phyloP scores from a whole-genome alignment of 2,329 filamentous ascomycete genomes.

The Sclerotinia trifoliorum region DNA sequence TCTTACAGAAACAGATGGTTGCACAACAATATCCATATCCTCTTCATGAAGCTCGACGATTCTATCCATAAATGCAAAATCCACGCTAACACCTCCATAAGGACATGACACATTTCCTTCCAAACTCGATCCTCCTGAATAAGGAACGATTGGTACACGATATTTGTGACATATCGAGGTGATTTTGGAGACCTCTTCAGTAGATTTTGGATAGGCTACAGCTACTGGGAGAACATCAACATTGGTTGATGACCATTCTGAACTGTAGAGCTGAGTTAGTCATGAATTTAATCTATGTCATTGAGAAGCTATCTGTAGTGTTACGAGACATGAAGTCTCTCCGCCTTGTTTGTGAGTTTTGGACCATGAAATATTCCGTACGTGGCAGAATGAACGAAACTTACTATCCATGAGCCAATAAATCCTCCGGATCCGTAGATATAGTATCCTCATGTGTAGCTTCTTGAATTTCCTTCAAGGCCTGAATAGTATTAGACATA shows the following conservation, averaged over 20 bases:
- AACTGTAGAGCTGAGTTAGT: constrained; percentile 37
- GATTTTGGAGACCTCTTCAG: constrained; percentile 58
- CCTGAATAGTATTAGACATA: constrained; percentile 43
- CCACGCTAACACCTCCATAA: constrained; percentile 82
- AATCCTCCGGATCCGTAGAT: constrained; percentile 61
- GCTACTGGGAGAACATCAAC: constrained; percentile 60
- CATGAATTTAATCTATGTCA: background rate
- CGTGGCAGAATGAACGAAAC: background rate
- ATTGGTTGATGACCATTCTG: constrained; percentile 64
- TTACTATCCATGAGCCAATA: constrained; percentile 58
- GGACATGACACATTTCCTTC: constrained; percentile 90
- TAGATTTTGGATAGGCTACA: constrained; percentile 62
- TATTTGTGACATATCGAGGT: constrained; percentile 73
- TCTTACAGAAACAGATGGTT: constrained; percentile 69
- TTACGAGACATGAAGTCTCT: background rate
- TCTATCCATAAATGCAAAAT: constrained; percentile 84
- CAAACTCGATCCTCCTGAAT: constrained; percentile 80
- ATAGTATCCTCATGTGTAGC: constrained; percentile 56
- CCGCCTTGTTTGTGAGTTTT: background rate
- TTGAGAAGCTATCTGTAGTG: background rate
- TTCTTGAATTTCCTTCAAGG: constrained; percentile 54
- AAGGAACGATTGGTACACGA: constrained; percentile 76
- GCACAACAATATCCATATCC: constrained; percentile 91
- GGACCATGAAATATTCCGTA: background rate
- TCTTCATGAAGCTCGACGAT: constrained; percentile 77